Evolutionary conservation across 176 grass and related monocot genomes (phyloP), one percentile per base, ranked within the genome.

Genomic region (Pontederia crassipes): DNA sequence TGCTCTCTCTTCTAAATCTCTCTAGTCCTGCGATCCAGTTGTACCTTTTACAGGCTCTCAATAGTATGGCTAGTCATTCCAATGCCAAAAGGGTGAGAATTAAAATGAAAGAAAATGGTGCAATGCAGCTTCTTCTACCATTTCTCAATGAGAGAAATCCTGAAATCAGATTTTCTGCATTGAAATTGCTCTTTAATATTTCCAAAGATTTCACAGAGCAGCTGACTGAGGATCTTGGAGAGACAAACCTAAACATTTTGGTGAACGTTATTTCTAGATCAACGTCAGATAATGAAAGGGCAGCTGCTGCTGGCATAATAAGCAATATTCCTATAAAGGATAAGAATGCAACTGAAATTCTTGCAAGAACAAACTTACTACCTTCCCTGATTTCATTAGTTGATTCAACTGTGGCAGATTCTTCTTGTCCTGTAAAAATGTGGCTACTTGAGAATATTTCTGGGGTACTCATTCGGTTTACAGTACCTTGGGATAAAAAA

Each of bases 41-140:
- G 72, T 80, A 95, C 74, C 83, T 95, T 68, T 73, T 95, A 57
- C 85, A 80, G 61, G 83, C 86, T 57, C 86, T 95, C n/a, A 84
- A 74, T 60, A 84, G 80, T n/a, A 90, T 95, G 61, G 80, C 71
- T 17, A 72, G 83, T 45, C 86, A 95, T 28, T 12, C 47, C 9
- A 87, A 77, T 59, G 80, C 90, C 45, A 86, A 77, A 71, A 86
- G 78, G 54, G 75, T 69, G 24, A 95, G 86, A 72, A 59, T 61
- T 55, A 95, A 86, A 74, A 76, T 95, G 47, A 90, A 74, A 55
- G 49, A 77, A 74, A 95, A 87, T 75, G 90, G 90, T 61, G 90
- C 77, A 59, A 60, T 81, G 61, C 80, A 87, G 47, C 72, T 90
- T 62, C 90, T 95, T 15, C 35, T 84, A 58, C 86, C 90, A 49